Conservation (phyloP, 495 filamentous ascomycete genomes). For the Aspergillus asperescens region DNA sequence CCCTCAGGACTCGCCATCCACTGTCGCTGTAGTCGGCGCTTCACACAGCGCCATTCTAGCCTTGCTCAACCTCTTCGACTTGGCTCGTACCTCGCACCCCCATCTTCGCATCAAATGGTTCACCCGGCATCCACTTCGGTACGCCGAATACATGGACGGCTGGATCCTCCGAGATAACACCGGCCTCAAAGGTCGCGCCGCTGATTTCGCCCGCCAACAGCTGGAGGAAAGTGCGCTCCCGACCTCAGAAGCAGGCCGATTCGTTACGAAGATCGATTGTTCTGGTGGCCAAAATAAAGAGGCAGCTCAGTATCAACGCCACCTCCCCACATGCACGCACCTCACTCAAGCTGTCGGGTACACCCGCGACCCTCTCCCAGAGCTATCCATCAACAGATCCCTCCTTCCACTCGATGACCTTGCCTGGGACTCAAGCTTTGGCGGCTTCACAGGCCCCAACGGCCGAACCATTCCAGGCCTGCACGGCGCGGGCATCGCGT, state of each 20-base stretch:
- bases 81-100: conserved; percentile 46
- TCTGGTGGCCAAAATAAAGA: conserved; percentile 36
- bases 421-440: conserved; percentile 47
- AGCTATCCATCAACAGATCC: conserved; percentile 28
- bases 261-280: conserved; percentile 48
- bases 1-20: conserved; percentile 29
- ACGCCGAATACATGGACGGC: conserved; percentile 55
- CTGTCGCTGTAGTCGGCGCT: conserved; percentile 53
- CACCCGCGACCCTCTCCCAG: conserved; percentile 43
- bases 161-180: conserved; percentile 62
- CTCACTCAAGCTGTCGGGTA: conserved; percentile 55
- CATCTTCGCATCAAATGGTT: conserved; percentile 55
- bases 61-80: conserved; percentile 52
- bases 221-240: conserved; percentile 48
- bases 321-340: conserved; percentile 46
- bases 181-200: conserved; percentile 55
- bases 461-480: conserved; percentile 42
- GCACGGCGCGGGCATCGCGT: conserved; percentile 57
- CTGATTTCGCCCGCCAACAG: conserved; percentile 52
- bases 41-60: conserved; percentile 59
- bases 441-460: conserved; percentile 41
- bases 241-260: conserved; percentile 43
- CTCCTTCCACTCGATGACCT: conserved; percentile 21
- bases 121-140: conserved; percentile 54
- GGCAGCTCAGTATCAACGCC: conserved; percentile 32